Evolutionary conservation across 2,329 filamentous ascomycete species (phyloP), one percentile per base, ranked within the genome.

Genomic region (Tolypocladium cylindrosporum): DNA sequence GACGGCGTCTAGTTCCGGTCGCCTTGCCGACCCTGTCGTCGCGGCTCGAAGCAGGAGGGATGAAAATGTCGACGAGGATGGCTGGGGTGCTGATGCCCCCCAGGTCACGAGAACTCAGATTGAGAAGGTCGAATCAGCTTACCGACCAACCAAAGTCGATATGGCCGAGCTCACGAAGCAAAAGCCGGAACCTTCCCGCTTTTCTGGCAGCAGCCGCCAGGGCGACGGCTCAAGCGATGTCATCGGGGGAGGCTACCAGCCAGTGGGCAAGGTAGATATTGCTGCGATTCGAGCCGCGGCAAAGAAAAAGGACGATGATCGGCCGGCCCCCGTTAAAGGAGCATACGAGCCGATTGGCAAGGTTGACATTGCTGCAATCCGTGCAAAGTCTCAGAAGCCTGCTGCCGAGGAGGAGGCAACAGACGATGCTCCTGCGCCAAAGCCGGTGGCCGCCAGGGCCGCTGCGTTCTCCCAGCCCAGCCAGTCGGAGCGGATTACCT

Each of bases 181-280:
- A 70, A 86, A 84, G 62, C 81, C 81, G 64, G 81, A 89, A 62
- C 79, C 87, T 13, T 84, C 87, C n/a, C 75, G 82, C 63, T 84
- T 82, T 68, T 77, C 80, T 57, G 72, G 77, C 56, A 71, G 79
- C 37, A 66, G 75, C 45, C 70, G 72, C 56, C 67, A 70, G 42
- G 74, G 81, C 53, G 78, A 83, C 54, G 71, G 74, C 6, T 58
- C 64, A 40, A 64, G 73, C 31, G 88, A 91, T 68, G 83, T 97
- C 24, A 85, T 97, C 55, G 89, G 77, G 68, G 94, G 94, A 51
- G 88, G 82, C 19, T 99, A 99, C 73, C 91, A 97, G 71, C 94
- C 94, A 24, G 78, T 99, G 65, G 94, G 94, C 58, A 97, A 97
- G 76, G 89, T 99, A n/a, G 92, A 99, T 68, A 97, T 99, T 74